Evolutionary conservation across 2,329 filamentous ascomycete genomes (phyloP), one percentile per base, ranked within the genome.

Genomic region (Myriosclerotinia curreyana): DNA sequence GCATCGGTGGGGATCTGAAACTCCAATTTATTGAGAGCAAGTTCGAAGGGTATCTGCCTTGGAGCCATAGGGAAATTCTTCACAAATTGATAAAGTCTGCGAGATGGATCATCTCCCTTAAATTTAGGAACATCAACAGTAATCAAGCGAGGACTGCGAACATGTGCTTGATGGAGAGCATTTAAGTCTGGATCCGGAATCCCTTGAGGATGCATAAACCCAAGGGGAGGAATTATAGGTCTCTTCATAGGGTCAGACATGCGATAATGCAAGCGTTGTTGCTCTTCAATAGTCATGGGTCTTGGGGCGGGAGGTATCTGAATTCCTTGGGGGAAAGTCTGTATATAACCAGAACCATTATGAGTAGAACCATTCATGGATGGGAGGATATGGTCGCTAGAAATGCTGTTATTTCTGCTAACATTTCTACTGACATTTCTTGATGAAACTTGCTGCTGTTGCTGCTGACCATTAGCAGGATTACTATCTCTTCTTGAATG

Each of bases 121-220:
- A 71, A 71, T 36, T 62, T 25, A 54, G 62, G n/a, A 40, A 59
- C 3, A 50, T 65, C 66, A 22, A 64, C 56, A 20, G 70, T 59
- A 20, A 70, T 61, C 25, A 83, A 76, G 0, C 77, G 68, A 5
- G 85, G 84, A 68, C 81, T 85, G 31, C 80, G 79, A 36, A 87
- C 75, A 70, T 84, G 78, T 52, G 81, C 80, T 73, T 87, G 83
- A 69, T 88, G 86, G 9, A 88, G 75, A n/a, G 79, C 81, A 36
- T 77, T 78, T 9, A 77, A 71, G 31, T 75, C 73, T 25, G 83
- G 79, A 64, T 80, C 76, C 5, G 81, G 78, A 31, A 76, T 74
- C 40, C 77, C 77, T 65, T 77, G 75, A 4, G 76, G 66, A 31
- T 75, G 76, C 44, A 64, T 55, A 22, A 67, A 68, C 11, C 74